Percentiles rank a stretch among this genome's conserved stretches.
Conservation (phyloP, 176 grass and related monocot genomes). For the Thinopyrum elongatum region DNA sequence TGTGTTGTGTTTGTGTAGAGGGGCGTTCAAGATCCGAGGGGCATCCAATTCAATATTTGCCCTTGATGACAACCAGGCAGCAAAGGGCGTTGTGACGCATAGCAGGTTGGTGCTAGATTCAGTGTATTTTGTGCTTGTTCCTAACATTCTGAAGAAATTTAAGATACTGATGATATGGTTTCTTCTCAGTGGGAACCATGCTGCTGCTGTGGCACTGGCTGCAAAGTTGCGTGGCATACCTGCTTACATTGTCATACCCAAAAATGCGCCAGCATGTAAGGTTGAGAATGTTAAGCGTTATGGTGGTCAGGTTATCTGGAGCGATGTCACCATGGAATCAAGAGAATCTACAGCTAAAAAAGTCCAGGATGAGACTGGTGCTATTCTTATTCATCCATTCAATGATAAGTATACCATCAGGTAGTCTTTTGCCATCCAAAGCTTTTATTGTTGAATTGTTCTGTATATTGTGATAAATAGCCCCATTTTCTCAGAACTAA, state of each 20-base stretch:
- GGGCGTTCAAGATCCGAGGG: conserved; percentile 90
- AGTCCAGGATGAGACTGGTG: conserved; percentile 81
- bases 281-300: conserved; percentile 87
- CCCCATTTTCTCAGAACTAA: neutral
- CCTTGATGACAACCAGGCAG: conserved; percentile 60
- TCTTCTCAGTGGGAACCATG: conserved; percentile 78
- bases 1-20: conserved; percentile 42
- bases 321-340: conserved; percentile 66
- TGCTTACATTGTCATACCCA: conserved; percentile 85
- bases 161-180: conserved; percentile 1
- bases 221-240: conserved; percentile 87
- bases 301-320: conserved; percentile 77
- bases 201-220: conserved; percentile 81
- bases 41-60: conserved; percentile 95
- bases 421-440: conserved; percentile 20
- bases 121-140: neutral
- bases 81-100: conserved; percentile 87
- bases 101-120: conserved; percentile 66
- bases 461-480: neutral
- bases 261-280: conserved; percentile 84
- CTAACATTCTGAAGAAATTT: neutral
- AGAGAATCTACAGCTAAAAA: conserved; percentile 68
- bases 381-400: conserved; percentile 86
- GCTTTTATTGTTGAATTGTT: conserved; percentile 15
- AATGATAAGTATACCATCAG: conserved; percentile 87